A percentile compares a stretch with the other conserved stretches of the same genome.
phyloP scores from a whole-genome alignment of 805 yeast species.

The Tetrapisispora pingtungensis region DNA sequence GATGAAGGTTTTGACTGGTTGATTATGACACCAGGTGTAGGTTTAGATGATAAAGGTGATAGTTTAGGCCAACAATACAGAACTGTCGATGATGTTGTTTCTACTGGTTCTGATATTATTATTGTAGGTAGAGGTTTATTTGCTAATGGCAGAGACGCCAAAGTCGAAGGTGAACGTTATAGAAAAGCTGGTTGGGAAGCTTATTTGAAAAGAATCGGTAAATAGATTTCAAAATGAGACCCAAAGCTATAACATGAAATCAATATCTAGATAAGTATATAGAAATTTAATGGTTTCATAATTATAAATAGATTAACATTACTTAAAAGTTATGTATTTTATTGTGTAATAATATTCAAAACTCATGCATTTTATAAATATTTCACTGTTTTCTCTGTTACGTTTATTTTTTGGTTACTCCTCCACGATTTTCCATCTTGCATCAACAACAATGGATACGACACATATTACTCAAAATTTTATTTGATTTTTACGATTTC shows the following conservation, averaged over 20 bases:
- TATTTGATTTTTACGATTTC: too few species aligned
- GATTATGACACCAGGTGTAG: conserved; percentile 97
- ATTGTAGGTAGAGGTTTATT: conserved; percentile 98
- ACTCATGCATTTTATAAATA: neutral
- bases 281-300: neutral
- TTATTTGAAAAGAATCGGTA: conserved; percentile 30
- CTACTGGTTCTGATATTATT: conserved; percentile 84
- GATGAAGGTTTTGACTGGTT: conserved; percentile 90
- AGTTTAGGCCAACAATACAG: conserved; percentile 94
- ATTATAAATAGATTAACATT: too few species aligned
- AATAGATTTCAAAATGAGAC: neutral
- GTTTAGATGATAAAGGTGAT: conserved; percentile 94
- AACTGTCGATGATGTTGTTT: conserved; percentile 74
- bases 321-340: too few species aligned
- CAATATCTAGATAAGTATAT: too few species aligned
- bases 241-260: neutral
- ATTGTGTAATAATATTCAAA: neutral
- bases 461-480: too few species aligned
- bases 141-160: conserved; percentile 90
- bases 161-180: conserved; percentile 78
- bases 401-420: neutral
- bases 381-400: neutral
- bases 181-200: conserved; percentile 94
- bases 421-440: too few species aligned
- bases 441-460: too few species aligned